Base-by-base conservation (phyloP, 345 rosid genomes). In the Eucalyptus erythrocorys region DNA sequence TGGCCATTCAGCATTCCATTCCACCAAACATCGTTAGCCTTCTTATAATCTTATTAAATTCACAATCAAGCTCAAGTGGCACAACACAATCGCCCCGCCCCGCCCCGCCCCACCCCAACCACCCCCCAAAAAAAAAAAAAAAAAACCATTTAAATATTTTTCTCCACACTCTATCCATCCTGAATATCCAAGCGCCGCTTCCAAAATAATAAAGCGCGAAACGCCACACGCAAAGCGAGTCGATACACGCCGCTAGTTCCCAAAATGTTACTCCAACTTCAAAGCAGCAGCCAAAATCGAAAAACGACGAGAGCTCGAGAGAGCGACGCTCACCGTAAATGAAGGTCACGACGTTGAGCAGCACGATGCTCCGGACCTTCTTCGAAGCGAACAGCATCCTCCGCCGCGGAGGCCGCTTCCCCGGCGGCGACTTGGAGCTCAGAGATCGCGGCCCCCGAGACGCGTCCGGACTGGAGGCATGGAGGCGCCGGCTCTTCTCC, bases 331-430 rank as follows among this genome's bases (percentile, higher is more conserved):
- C 91, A 92, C 96, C 96, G 88, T 90, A 93, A 84, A 95, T 91
- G 80, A 93, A 51, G 47, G 98, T 91, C 86, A 94, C 87, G 86
- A 89, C 90, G 87, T 95, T 96, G 87, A 95, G 96, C 89, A 95
- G 85, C 87, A 93, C 32, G 86, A 95, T 88, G 89, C 96, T 93
- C 91, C 93, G 90, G 47, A 93, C 91, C 91, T 91, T 94, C 85
- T 64, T 91, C 3, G 95, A 94, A 5, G 91, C 89, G 87, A 90
- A 92, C 88, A 91, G 85, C 37, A 93, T 89, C 89, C 92, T 93
- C 85, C 91, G 87, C 94, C 92, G 88, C 49, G 82, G 86, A 5
- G 91, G 91, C 87, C 90, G 85, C 90, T 89, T 94, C 86, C 89
- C 92, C 86, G 88, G 92, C 90, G 90, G 90, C n/a, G 90, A 76